Base-by-base conservation (phyloP, 2,329 filamentous ascomycete genomes). In the Scedosporium minutisporum region DNA sequence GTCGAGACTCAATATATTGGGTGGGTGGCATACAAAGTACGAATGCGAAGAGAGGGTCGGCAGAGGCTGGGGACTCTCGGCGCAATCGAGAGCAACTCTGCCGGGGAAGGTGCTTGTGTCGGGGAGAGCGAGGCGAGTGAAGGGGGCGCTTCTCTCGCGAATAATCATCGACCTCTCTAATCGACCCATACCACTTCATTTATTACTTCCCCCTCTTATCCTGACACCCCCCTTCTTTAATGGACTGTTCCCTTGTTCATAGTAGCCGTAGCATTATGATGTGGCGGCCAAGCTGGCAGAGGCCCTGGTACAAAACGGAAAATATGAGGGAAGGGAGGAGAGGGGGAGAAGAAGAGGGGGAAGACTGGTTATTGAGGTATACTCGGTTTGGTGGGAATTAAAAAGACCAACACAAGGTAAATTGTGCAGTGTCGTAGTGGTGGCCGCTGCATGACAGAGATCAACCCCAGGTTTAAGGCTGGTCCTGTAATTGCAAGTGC, bases 381-480 rank as follows among this genome's bases (percentile, higher is more conserved):
- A 25, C 23, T 6, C 29, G n/a, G 12, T 9, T 27, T n/a, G 51
- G 21, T 10, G 18, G 23, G 23, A 55, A 55, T 21, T 23, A 25
- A 18, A 18, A 18, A 23, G 23, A 23, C 51, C 18, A 23, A 12
- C 12, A 18, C 2, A 14, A 23, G 12, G 10, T 14, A 55, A 14
- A 23, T 21, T 55, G 51, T 29, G 51, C 51, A 55, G 51, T 55
- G 51, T 55, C 21, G 51, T 55, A 55, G 23, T 55, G 23, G 51
- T 14, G 18, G 23, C 6, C 23, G 51, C 51, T 18, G 51, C 51
- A 23, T 55, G 44, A 14, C 51, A 27, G 51, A 23, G 51, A 55
- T 55, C 51, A 55, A 55, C 51, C 51, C 51, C 51, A 55, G 51
- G 51, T 55, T 55, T 55, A 55, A 55, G 51, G 18, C 51, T 55